Evolutionary conservation across 768 basidiomycete genomes (phyloP).

Genomic region (Mycena rosella): DNA sequence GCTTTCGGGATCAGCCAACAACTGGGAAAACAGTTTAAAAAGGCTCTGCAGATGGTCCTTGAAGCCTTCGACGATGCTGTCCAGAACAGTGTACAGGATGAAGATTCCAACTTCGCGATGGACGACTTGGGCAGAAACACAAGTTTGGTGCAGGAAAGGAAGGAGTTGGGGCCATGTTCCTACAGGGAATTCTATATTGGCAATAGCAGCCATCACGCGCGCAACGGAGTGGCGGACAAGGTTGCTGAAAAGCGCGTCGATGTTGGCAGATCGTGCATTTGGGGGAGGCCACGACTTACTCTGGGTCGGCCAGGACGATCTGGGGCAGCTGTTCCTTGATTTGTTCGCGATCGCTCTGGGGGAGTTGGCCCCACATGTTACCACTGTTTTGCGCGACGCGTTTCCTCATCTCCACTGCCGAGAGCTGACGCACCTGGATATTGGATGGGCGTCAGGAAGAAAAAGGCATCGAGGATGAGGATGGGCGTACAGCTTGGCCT

Average conservation of each 20-base stretch:
- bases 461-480: conserved; percentile 13
- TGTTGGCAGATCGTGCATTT: conserved; percentile 17
- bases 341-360: conserved; percentile 76
- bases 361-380: conserved; percentile 82
- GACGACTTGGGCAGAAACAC: conserved; percentile 71
- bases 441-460: conserved; percentile 22
- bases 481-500: conserved; percentile 70
- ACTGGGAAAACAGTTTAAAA: conserved; percentile 81
- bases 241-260: conserved; percentile 63
- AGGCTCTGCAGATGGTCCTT: conserved; percentile 79
- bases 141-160: conserved; percentile 86
- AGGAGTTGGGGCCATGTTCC: conserved; percentile 90
- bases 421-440: conserved; percentile 91
- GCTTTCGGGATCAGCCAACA: conserved; percentile 87
- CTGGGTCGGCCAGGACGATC: conserved; percentile 80
- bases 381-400: conserved; percentile 86
- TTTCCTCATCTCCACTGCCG: conserved; percentile 97
- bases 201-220: conserved; percentile 93
- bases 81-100: conserved; percentile 91
- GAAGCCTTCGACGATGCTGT: conserved; percentile 92
- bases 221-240: conserved; percentile 94
- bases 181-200: conserved; percentile 84
- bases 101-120: conserved; percentile 95
- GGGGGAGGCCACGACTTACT: conserved; percentile 61
- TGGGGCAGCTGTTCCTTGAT: conserved; percentile 90